Base-by-base conservation (phyloP, 2,329 filamentous ascomycete genomes). In the Aspergillus jensenii region DNA sequence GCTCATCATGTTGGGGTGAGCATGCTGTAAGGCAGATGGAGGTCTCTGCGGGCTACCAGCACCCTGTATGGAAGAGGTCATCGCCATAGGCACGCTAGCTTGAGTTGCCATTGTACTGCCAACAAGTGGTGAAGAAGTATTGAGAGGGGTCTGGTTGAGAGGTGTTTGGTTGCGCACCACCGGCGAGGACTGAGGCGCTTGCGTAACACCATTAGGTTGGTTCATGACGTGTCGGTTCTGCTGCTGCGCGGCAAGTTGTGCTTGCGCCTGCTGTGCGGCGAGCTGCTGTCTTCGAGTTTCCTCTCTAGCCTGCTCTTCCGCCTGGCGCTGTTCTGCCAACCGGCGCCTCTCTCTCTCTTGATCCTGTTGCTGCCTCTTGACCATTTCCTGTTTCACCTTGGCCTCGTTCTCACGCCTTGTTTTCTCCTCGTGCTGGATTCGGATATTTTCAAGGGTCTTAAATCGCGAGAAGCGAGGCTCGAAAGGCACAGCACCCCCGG, bases 381-480 rank as follows among this genome's bases (percentile, higher is more conserved):
- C 71, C 48, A 79, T 69, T 55, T 87, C 82, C 54, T 81, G 75
- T 54, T 80, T 78, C 45, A 78, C 58, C 63, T 76, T 81, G 63
- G 74, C 71, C 59, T 80, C 79, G 25, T 79, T 76, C 45, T 81
- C 78, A 15, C 75, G 74, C 62, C 78, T 78, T 11, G 76, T 77
- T 69, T 87, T 89, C 71, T 96, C 90, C 25, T 87, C 87, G 59
- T 91, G 88, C 44, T 90, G 86, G 55, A 85, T 80, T 70, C 88
- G 90, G 66, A 97, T 96, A 58, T 90, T 90, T 58, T 91, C 91
- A 44, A 99, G 85, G 1, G 91, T 86, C 78, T 97, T 97, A 76
- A 97, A 98, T 39, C 90, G 87, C 65, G 95, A 92, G 71, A 98
- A 97, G 27, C 89, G 85, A 37, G 89, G 87, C 71, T 96, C 91